phyloP scores from a whole-genome alignment of 352 stramenopile genomes.

The Phytophthora constricta region DNA sequence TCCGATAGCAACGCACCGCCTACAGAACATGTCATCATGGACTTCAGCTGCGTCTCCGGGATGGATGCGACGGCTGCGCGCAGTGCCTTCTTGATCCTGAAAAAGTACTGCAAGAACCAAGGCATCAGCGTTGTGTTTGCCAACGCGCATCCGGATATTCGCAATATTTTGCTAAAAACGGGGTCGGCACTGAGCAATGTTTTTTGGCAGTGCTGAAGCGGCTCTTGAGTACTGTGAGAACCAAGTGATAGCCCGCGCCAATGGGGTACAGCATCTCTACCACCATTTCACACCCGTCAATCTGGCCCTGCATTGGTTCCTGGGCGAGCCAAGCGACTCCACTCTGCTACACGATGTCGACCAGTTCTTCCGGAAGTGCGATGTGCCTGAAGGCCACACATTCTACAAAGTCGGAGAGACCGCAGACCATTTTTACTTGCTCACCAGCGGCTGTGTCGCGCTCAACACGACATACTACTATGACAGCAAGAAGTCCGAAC shows the following conservation, averaged over 20 bases:
- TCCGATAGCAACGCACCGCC: slow-evolving; percentile 37
- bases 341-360: slow-evolving; percentile 58
- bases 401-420: slow-evolving; percentile 66
- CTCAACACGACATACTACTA: slow-evolving; percentile 70
- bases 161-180: slow-evolving; percentile 60
- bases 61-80: slow-evolving; percentile 86
- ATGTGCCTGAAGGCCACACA: slow-evolving; percentile 50
- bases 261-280: neutral
- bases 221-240: slow-evolving; percentile 79
- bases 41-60: slow-evolving; percentile 82
- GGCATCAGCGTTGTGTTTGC: slow-evolving; percentile 73
- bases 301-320: slow-evolving; percentile 70
- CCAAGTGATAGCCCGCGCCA: slow-evolving; percentile 43
- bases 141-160: slow-evolving; percentile 61
- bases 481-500: slow-evolving; percentile 31
- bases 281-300: slow-evolving; percentile 53
- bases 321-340: slow-evolving; percentile 60
- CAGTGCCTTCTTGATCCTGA: slow-evolving; percentile 80
- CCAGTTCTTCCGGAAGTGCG: slow-evolving; percentile 54
- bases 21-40: slow-evolving; percentile 84
- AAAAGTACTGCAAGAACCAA: slow-evolving; percentile 75
- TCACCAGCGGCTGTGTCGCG: slow-evolving; percentile 58
- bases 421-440: slow-evolving; percentile 67
- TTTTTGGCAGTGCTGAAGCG: slow-evolving; percentile 67
- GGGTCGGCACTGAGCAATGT: slow-evolving; percentile 50